Evolutionary conservation across 2,329 filamentous ascomycete species (phyloP).

Genomic region (Colletotrichum trifolii): DNA sequence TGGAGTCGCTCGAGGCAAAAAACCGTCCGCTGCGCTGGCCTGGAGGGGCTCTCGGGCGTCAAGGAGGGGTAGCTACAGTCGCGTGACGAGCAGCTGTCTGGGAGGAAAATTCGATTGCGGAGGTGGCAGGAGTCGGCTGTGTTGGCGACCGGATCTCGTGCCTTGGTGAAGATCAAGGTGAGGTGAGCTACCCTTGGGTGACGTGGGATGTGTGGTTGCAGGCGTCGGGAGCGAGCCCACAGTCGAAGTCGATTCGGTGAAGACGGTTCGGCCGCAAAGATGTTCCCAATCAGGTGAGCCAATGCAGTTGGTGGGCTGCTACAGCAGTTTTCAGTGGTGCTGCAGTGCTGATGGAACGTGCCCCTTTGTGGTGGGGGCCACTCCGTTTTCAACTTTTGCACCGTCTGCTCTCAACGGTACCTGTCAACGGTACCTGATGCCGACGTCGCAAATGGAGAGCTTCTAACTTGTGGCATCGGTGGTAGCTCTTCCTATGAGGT

Average conservation of each 20-base stretch:
- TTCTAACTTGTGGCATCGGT: too few species aligned
- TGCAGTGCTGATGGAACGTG: too few species aligned
- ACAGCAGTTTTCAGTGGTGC: too few species aligned
- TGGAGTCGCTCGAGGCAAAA: slow-evolving; percentile 18
- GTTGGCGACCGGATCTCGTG: slow-evolving; percentile 34
- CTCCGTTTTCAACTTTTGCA: too few species aligned
- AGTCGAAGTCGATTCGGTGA: slow-evolving; percentile 23
- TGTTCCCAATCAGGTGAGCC: slow-evolving; percentile 17
- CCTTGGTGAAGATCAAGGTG: slow-evolving; percentile 8
- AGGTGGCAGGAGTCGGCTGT: slow-evolving; percentile 27
- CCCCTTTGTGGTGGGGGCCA: too few species aligned
- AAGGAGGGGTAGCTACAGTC: slow-evolving; percentile 33
- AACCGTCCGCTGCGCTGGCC: slow-evolving; percentile 12
- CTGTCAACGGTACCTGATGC: too few species aligned
- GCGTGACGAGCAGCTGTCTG: slow-evolving; percentile 2
- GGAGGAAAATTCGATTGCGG: background rate
- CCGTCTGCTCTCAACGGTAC: too few species aligned
- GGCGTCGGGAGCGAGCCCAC: slow-evolving; percentile 27
- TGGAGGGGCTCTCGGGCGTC: slow-evolving; percentile 24
- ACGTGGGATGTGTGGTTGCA: slow-evolving; percentile 17
- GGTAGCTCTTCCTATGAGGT: too few species aligned
- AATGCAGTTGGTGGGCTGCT: too few species aligned
- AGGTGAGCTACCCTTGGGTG: slow-evolving; percentile 1
- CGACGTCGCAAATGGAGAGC: too few species aligned
- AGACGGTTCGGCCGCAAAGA: slow-evolving; percentile 29